Evolutionary conservation across 345 rosid species (phyloP).

Genomic region (Arabis alpina): DNA sequence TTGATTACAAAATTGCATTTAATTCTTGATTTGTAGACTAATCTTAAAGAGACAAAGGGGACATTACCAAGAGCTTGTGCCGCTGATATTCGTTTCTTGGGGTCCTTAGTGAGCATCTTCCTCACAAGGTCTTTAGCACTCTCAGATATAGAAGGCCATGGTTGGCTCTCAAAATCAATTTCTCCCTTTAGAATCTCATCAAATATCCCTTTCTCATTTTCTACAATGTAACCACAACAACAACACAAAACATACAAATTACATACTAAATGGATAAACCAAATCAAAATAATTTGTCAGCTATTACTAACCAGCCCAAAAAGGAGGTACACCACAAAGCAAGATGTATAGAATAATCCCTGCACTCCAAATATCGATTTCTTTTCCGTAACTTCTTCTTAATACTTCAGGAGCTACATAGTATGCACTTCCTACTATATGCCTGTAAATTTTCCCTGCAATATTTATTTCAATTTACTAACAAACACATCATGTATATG

Average conservation of each 20-base stretch:
- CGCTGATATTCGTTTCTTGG: slow-evolving; percentile 70
- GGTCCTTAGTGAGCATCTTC: slow-evolving; percentile 77
- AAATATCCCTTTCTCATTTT: too few relatives aligned
- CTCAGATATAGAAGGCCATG: slow-evolving; percentile 87
- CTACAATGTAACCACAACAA: not conserved
- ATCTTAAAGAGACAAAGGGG: not conserved
- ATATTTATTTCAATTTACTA: not conserved
- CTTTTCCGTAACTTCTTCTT: slow-evolving; percentile 80
- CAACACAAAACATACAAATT: too few relatives aligned
- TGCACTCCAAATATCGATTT: slow-evolving; percentile 90
- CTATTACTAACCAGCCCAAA: slow-evolving; percentile 80
- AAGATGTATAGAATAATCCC: slow-evolving; percentile 85
- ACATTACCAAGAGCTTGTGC: slow-evolving; percentile 81
- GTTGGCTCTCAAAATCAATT: slow-evolving; percentile 69
- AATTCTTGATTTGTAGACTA: too few relatives aligned
- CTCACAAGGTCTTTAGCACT: slow-evolving; percentile 86
- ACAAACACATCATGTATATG: slow-evolving; percentile 21
- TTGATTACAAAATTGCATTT: not conserved
- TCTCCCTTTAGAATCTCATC: too few relatives aligned
- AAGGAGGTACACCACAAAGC: slow-evolving; percentile 89
- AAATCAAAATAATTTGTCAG: not conserved
- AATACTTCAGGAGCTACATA: slow-evolving; percentile 96
- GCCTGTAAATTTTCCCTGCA: slow-evolving; percentile 67
- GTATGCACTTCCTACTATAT: slow-evolving; percentile 90
- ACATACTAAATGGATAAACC: not conserved